These are phyloP conservation scores for Leptodontidium sp. DNA, from an alignment of 2,329 filamentous ascomycete genomes.

Conservation along the genomic window DNA sequence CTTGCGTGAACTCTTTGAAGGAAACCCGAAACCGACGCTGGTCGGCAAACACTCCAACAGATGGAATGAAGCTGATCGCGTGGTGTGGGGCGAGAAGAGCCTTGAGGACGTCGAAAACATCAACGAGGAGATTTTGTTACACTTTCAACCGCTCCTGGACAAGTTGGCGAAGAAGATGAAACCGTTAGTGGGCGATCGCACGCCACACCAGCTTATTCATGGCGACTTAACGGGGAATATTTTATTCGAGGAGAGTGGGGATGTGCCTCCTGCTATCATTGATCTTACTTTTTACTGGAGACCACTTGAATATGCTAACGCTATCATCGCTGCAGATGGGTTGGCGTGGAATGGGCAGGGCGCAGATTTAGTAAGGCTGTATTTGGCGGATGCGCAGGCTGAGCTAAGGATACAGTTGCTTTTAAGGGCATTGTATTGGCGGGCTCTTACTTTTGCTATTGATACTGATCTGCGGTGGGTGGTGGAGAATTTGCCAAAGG, in stretches of 20 bases:
- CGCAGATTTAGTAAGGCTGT: conserved; percentile 1
- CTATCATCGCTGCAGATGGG: conserved; percentile 11
- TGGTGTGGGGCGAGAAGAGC: conserved; percentile 8
- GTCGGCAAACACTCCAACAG: neutral
- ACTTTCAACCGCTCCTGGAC: conserved; percentile 5
- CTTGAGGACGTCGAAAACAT: conserved; percentile 12
- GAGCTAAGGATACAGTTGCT: conserved; percentile 8
- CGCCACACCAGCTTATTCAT: conserved; percentile 1
- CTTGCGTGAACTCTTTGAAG: conserved; percentile 8
- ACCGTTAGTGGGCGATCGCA: conserved; percentile 2
- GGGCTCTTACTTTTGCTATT: conserved; percentile 2
- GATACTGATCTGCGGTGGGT: conserved; percentile 6
- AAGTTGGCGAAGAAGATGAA: conserved; percentile 10
- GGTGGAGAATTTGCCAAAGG: neutral
- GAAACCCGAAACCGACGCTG: neutral
- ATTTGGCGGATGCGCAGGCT: neutral
- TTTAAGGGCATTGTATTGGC: conserved; percentile 8
- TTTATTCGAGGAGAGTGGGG: conserved; percentile 2
- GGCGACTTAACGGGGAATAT: conserved; percentile 9
- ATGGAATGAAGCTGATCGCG: conserved; percentile 9
- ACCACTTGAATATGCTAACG: conserved; percentile 11
- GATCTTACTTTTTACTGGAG: conserved; percentile 14
- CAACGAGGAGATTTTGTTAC: conserved; percentile 6
- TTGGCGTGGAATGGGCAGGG: conserved; percentile 5
- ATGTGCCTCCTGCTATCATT: conserved; percentile 1